These are phyloP conservation scores for Podaxis pistillaris DNA, from an alignment of 768 basidiomycete genomes.

Conservation along the genomic window DNA sequence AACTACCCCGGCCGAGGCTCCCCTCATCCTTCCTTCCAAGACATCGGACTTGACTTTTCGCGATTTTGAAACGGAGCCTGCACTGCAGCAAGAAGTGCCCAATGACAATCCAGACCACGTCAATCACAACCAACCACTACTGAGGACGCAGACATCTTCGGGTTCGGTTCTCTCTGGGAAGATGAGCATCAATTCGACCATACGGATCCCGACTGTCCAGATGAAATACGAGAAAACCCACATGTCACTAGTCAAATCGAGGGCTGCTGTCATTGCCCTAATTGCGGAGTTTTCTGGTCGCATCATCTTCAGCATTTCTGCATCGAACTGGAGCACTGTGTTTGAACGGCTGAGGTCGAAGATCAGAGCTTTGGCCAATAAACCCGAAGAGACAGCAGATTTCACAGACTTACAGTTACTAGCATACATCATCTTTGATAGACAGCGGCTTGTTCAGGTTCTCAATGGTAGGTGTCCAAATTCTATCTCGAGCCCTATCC, in stretches of 20 bases:
- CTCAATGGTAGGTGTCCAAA: constrained; percentile 53
- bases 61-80: constrained; percentile 55
- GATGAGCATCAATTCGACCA: constrained; percentile 37
- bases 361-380: constrained; percentile 60
- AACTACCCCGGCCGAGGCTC: constrained; percentile 55
- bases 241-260: constrained; percentile 54
- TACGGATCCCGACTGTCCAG: constrained; percentile 37
- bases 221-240: constrained; percentile 61
- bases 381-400: constrained; percentile 49
- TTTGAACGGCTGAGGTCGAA: constrained; percentile 66
- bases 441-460: constrained; percentile 62
- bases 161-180: constrained; percentile 36
- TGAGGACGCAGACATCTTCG: constrained; percentile 44
- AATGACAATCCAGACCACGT: constrained; percentile 1
- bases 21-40: constrained; percentile 53
- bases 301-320: constrained; percentile 83
- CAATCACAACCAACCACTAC: constrained; percentile 16
- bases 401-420: constrained; percentile 75
- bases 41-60: constrained; percentile 66
- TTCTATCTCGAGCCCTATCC: constrained; percentile 4
- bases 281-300: constrained; percentile 74
- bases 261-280: constrained; percentile 53
- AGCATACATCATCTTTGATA: constrained; percentile 74
- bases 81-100: constrained; percentile 35
- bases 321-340: constrained; percentile 84